These are phyloP conservation scores for Striga asiatica DNA, from an alignment of 257 asterid genomes.

Conservation along the genomic window DNA sequence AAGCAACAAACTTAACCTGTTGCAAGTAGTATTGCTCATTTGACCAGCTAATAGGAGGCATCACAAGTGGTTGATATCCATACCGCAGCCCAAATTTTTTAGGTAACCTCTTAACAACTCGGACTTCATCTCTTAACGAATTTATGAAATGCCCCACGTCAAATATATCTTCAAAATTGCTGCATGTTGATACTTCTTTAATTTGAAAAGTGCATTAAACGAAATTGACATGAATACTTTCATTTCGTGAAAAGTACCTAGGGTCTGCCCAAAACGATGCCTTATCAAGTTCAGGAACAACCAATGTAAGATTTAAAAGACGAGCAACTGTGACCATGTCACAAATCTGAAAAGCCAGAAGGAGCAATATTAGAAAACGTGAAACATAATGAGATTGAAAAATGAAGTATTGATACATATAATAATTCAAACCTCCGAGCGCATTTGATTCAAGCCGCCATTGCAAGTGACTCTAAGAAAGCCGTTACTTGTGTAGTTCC, in stretches of 20 bases:
- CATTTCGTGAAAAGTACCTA: conserved; percentile 42
- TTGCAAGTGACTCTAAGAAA: conserved; percentile 83
- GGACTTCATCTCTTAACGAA: conserved; percentile 84
- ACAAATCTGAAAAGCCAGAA: conserved; percentile 60
- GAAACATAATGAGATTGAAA: conserved; percentile 8
- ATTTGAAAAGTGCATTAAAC: conserved; percentile 6
- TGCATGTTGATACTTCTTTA: conserved; percentile 12
- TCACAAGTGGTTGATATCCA: conserved; percentile 55
- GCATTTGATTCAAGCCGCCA: conserved; percentile 97
- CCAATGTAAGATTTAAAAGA: conserved; percentile 76
- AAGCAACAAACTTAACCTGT: conserved; percentile 44
- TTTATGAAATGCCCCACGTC: conserved; percentile 73
- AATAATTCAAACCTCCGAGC: conserved; percentile 67
- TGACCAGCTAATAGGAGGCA: conserved; percentile 98
- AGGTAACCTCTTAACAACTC: conserved; percentile 67
- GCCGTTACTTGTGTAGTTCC: conserved; percentile 80
- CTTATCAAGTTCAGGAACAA: conserved; percentile 95
- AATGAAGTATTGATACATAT: conserved; percentile 1
- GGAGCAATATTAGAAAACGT: conserved; percentile 12
- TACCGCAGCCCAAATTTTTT: conserved; percentile 52
- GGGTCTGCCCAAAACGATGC: conserved; percentile 98
- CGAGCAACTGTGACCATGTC: conserved; percentile 96
- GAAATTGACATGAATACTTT: neutral
- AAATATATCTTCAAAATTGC: conserved; percentile 78
- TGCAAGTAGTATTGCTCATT: conserved; percentile 81